Conservation (phyloP, 441 rosid genomes). For the Pelargonium citronellum region DNA sequence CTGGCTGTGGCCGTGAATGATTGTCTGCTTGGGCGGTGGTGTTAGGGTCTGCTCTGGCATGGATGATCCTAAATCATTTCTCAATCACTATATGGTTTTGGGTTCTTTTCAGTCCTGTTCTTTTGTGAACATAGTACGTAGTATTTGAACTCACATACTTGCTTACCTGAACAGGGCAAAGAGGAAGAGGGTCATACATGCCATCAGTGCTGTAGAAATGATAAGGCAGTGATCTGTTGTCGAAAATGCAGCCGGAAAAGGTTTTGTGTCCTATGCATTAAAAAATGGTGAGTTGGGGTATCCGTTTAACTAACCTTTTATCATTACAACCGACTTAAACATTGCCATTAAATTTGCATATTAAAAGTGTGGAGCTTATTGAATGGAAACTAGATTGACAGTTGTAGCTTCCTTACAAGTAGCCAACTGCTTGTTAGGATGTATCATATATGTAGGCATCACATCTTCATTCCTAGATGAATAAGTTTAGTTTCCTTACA, state of each 20-base stretch:
- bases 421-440: too few species aligned
- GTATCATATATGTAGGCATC: too few species aligned
- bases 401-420: too few species aligned
- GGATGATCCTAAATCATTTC: background rate
- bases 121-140: background rate
- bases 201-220: background rate
- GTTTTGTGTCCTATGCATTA: constrained; percentile 3
- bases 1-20: background rate
- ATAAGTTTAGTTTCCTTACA: too few species aligned
- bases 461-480: too few species aligned
- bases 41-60: background rate
- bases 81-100: background rate
- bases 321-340: background rate
- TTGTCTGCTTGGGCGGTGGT: background rate
- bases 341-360: too few species aligned
- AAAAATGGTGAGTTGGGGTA: background rate
- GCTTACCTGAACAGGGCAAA: constrained; percentile 1
- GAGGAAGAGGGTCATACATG: background rate
- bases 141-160: background rate
- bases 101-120: background rate
- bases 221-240: background rate
- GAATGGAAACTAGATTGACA: too few species aligned
- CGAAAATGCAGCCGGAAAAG: constrained; percentile 2
- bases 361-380: too few species aligned
- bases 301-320: background rate